Conservation (phyloP, 2,329 filamentous ascomycete genomes). For the Lachnum nothofagi region DNA sequence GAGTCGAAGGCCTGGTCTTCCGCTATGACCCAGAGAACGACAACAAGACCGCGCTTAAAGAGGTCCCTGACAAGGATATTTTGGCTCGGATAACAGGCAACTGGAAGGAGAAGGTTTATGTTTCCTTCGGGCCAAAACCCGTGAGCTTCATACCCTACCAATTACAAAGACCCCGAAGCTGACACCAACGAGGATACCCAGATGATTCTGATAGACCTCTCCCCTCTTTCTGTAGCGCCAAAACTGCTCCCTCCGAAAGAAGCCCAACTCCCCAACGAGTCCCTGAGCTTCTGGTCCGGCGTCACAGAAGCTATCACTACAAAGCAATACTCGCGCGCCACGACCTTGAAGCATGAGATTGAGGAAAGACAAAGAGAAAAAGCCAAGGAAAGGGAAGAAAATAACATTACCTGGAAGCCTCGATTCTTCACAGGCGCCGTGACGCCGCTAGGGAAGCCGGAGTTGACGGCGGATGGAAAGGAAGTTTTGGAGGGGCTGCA, state of each 20-base stretch:
- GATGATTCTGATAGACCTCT: slow-evolving; percentile 78
- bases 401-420: slow-evolving; percentile 70
- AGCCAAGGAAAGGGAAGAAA: slow-evolving; percentile 70
- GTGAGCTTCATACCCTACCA: slow-evolving; percentile 44
- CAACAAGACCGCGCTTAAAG: slow-evolving; percentile 70
- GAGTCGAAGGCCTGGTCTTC: slow-evolving; percentile 86
- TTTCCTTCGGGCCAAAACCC: slow-evolving; percentile 56
- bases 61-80: slow-evolving; percentile 80
- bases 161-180: slow-evolving; percentile 34
- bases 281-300: slow-evolving; percentile 76
- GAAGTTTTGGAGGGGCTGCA: slow-evolving; percentile 52
- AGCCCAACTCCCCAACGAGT: slow-evolving; percentile 82
- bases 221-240: slow-evolving; percentile 70
- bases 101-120: slow-evolving; percentile 71
- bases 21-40: slow-evolving; percentile 85
- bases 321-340: slow-evolving; percentile 81
- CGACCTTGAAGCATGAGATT: slow-evolving; percentile 80
- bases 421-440: slow-evolving; percentile 71
- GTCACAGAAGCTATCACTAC: slow-evolving; percentile 81
- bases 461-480: slow-evolving; percentile 58
- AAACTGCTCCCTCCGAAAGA: slow-evolving; percentile 76
- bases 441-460: slow-evolving; percentile 56
- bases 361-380: slow-evolving; percentile 86
- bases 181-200: slow-evolving; percentile 48
- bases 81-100: slow-evolving; percentile 76